A percentile compares a stretch with the other conserved stretches of the same genome.
Evolutionary conservation across 306 rosid genomes (phyloP).

Genomic region (Sesbania bispinosa): DNA sequence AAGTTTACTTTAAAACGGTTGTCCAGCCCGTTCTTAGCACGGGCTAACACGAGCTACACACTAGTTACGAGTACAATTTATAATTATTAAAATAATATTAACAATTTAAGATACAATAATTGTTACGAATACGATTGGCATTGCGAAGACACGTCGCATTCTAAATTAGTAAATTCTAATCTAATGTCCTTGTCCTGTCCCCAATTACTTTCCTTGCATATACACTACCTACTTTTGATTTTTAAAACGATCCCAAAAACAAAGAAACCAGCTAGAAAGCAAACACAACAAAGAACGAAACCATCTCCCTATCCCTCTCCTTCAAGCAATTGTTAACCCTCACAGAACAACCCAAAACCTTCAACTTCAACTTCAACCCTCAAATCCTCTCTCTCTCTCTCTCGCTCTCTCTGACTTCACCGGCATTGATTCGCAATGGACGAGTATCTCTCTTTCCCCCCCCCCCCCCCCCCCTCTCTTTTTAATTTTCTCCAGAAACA

Average conservation of each 20-base stretch:
- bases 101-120: too few relatives aligned
- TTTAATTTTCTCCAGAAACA: background rate
- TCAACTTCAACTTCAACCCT: background rate
- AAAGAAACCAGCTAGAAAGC: background rate
- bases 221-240: background rate
- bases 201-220: background rate
- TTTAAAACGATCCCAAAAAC: background rate
- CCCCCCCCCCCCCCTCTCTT: background rate
- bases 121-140: too few relatives aligned
- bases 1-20: too few relatives aligned
- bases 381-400: background rate
- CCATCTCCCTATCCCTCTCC: constrained; percentile 3
- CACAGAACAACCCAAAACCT: background rate
- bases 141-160: too few relatives aligned
- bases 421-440: constrained; percentile 22
- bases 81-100: too few relatives aligned
- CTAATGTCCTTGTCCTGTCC: background rate
- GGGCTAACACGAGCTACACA: too few relatives aligned
- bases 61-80: too few relatives aligned
- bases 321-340: constrained; percentile 1
- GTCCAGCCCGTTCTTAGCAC: too few relatives aligned
- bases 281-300: constrained; percentile 2
- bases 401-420: background rate
- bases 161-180: too few relatives aligned
- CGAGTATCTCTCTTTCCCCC: constrained; percentile 10